A percentile compares a stretch with the other conserved stretches of the same genome.
These are phyloP conservation scores for Ceriops tagal DNA, from an alignment of 345 rosid genomes.

Conservation along the genomic window DNA sequence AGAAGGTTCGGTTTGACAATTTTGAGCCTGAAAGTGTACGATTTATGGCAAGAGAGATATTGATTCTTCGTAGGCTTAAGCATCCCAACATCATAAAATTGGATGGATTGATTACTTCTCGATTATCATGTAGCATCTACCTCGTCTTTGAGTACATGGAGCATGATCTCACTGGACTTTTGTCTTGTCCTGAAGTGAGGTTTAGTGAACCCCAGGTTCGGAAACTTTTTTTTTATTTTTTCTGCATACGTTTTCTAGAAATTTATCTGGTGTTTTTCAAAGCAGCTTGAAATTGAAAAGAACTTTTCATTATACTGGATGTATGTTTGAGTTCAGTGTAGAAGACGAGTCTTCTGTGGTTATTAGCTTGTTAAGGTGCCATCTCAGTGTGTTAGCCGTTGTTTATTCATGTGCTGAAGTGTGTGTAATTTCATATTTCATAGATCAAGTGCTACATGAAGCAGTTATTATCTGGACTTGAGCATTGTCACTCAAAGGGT, in stretches of 20 bases:
- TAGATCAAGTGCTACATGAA: constrained; percentile 93
- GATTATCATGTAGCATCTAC: constrained; percentile 75
- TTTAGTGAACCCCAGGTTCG: constrained; percentile 90
- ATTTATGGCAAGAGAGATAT: constrained; percentile 96
- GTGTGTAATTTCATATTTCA: constrained; percentile 13
- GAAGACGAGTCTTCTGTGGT: neutral
- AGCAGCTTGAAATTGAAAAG: neutral
- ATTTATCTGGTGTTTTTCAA: neutral
- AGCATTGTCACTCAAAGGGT: constrained; percentile 86
- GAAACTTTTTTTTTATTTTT: constrained; percentile 18
- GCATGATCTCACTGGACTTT: constrained; percentile 90
- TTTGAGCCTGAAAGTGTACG: constrained; percentile 97
- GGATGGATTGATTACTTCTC: constrained; percentile 81
- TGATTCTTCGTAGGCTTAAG: constrained; percentile 80
- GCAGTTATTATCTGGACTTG: constrained; percentile 80
- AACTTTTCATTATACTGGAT: neutral
- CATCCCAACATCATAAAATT: constrained; percentile 92
- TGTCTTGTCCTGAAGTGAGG: constrained; percentile 72
- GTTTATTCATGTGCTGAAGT: constrained; percentile 2
- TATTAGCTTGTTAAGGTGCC: neutral
- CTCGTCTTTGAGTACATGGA: constrained; percentile 99
- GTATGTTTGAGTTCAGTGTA: neutral
- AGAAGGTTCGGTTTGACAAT: constrained; percentile 94
- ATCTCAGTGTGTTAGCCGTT: neutral
- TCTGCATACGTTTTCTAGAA: constrained; percentile 2